Evolutionary conservation across 768 basidiomycete species (phyloP), one percentile per base, ranked within the genome.

Genomic region (Cystobasidium ongulense): DNA sequence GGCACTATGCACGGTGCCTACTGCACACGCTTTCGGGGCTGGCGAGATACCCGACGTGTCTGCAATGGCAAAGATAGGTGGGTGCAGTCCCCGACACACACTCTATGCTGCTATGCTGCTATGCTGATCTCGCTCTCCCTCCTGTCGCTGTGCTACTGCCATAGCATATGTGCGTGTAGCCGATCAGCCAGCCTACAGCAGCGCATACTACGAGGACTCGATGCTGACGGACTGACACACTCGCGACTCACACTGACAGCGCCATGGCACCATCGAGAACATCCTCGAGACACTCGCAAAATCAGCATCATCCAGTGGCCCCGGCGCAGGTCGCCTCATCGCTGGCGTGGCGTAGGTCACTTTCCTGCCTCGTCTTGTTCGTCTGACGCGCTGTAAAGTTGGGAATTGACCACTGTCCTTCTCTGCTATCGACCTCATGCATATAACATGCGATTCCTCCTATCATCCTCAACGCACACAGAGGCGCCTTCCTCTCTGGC

Each of bases 211-310:
- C n/a, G n/a, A n/a, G n/a, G n/a, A n/a, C n/a, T n/a, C n/a, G n/a
- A n/a, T n/a, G 23, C 10, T 61, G 57, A 15, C 23, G 23, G 11
- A 33, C 31, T 7, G 25, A 15, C 21, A 4, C 35, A 10, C 23
- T 27, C 57, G 5, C 4, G 21, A 8, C 3, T 11, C 57, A 61
- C 21, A 35, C 33, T 90, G 90, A 0, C 90, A 76, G 75, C 29
- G 77, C n/a, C 92, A 96, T 79, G 92, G 92, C 52, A 92, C 94
- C 81, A 93, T 96, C 73, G 85, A 84, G 83, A 76, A 63, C 0
- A 38, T 75, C 53, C 31, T 17, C 35, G 53, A 59, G 11, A 38
- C 63, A 5, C 23, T 75, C 23, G 29, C 63, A 76, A 82, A 80
- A 74, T 77, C 79, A 53, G 73, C 75, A 10, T 80, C 81, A 21